Conservation (phyloP, 352 stramenopile genomes). For the Sclerospora graminicola region DNA sequence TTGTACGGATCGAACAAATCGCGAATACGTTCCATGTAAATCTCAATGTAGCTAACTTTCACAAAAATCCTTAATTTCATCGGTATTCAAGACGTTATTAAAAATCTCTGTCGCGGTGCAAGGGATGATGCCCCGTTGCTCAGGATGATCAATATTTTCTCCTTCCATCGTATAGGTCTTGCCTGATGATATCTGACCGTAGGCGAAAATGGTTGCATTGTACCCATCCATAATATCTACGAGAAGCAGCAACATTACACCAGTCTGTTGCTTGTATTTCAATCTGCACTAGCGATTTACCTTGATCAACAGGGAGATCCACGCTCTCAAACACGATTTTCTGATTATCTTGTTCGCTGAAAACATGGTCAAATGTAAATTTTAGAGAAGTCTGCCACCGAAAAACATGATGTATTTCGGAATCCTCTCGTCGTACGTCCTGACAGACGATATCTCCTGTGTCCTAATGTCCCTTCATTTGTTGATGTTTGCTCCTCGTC, state of each 20-base stretch:
- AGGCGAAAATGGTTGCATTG: constrained; percentile 92
- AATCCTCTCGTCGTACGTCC: too few species aligned
- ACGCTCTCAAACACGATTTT: constrained; percentile 85
- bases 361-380: constrained; percentile 88
- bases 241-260: constrained; percentile 4
- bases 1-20: constrained; percentile 89
- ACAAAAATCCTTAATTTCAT: constrained; percentile 90
- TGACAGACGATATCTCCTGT: too few species aligned
- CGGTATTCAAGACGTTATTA: constrained; percentile 72
- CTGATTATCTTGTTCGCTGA: constrained; percentile 74
- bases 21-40: constrained; percentile 93
- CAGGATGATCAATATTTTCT: constrained; percentile 72
- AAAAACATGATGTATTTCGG: too few species aligned
- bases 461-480: too few species aligned
- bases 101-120: constrained; percentile 84
- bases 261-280: constrained; percentile 2
- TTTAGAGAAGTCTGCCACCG: too few species aligned
- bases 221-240: constrained; percentile 88
- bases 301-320: constrained; percentile 80
- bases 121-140: constrained; percentile 82
- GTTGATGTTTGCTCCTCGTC: too few species aligned
- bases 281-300: constrained; percentile 18
- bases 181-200: constrained; percentile 83
- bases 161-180: constrained; percentile 34
- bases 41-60: constrained; percentile 92